Evolutionary conservation across 2,329 filamentous ascomycete species (phyloP).

Genomic region (Incumbomyces lentus): DNA sequence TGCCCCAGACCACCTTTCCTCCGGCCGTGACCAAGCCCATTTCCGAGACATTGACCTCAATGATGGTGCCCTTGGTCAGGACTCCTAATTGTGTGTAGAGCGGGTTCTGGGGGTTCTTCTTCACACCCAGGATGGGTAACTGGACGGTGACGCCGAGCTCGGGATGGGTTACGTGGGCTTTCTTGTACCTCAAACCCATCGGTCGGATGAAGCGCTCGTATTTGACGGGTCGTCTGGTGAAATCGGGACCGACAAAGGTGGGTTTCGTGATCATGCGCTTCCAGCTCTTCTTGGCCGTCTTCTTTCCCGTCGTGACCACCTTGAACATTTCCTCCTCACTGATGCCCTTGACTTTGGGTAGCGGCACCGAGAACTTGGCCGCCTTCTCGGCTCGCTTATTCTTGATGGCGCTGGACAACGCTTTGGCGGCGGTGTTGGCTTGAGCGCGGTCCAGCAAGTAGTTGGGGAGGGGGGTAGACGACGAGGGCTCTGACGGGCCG

Average conservation of each 20-base stretch:
- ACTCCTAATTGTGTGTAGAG: conserved; percentile 90
- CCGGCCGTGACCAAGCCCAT: conserved; percentile 80
- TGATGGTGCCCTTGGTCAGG: conserved; percentile 69
- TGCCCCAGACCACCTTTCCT: conserved; percentile 89
- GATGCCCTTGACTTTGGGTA: conserved; percentile 91
- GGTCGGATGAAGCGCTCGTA: conserved; percentile 61
- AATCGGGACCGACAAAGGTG: conserved; percentile 84
- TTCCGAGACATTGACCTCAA: conserved; percentile 90
- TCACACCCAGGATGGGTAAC: conserved; percentile 65
- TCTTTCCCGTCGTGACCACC: conserved; percentile 92
- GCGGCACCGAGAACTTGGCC: conserved; percentile 79
- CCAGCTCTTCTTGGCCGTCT: conserved; percentile 69
- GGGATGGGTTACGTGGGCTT: conserved; percentile 64
- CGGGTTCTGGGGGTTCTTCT: conserved; percentile 81
- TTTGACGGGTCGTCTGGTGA: conserved; percentile 79
- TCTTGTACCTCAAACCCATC: conserved; percentile 71
- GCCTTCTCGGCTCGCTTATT: conserved; percentile 91
- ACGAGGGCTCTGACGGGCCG: conserved; percentile 65
- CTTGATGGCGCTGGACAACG: conserved; percentile 78
- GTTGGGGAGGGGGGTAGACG: conserved; percentile 71
- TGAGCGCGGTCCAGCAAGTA: conserved; percentile 84
- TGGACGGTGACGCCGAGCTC: conserved; percentile 81
- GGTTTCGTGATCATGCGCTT: conserved; percentile 63
- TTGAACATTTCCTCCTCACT: conserved; percentile 97
- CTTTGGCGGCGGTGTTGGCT: conserved; percentile 59